Base-by-base conservation (phyloP, 2,329 filamentous ascomycete genomes). In the Peltaster fructicola region DNA sequence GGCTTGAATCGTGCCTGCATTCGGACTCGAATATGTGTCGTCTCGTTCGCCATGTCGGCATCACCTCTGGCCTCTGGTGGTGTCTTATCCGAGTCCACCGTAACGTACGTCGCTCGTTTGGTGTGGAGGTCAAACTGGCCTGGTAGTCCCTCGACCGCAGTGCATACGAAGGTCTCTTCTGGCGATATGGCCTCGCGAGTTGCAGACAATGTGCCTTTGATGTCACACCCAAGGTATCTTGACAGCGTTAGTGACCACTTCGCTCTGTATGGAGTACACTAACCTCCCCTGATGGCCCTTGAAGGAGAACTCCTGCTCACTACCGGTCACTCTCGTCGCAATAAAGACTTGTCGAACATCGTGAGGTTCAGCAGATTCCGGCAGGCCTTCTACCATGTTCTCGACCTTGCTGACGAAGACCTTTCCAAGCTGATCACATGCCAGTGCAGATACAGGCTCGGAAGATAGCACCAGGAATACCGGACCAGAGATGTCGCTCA, bases 1-100 rank as follows among this genome's bases (percentile, higher is more conserved):
- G 85, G 84, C 59, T 93, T 93, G 58, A 91, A 95, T 24, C 79
- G 65, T 12, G 85, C 81, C 56, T 95, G 85, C 84, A 95, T 93
- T 26, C 84, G 75, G 40, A 95, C 68, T 24, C 80, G 65, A 31
- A 91, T 48, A 5, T 72, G 75, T 7, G 79, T 81, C 39, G 65
- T 66, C 43, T 77, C 78, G 4, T 60, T 65, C 24, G 72, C 67
- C 6, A 57, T 54, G 8, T 73, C 68, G 6, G 69, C 74, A 48
- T 92, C 81, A 23, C 80, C 82, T 15, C 80, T 69, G 8, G 90
- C 59, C 37, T 84, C 74, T 1, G 69, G 62, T 1, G 54, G 43
- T 1, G 57, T 54, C 17, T 55, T 59, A 8, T 40, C 39, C 5
- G 40, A 45, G 15, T 55, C 53, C 10, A 74, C 59, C 39, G 66